phyloP scores from a whole-genome alignment of 768 basidiomycete species.

The Ramaria sp. region DNA sequence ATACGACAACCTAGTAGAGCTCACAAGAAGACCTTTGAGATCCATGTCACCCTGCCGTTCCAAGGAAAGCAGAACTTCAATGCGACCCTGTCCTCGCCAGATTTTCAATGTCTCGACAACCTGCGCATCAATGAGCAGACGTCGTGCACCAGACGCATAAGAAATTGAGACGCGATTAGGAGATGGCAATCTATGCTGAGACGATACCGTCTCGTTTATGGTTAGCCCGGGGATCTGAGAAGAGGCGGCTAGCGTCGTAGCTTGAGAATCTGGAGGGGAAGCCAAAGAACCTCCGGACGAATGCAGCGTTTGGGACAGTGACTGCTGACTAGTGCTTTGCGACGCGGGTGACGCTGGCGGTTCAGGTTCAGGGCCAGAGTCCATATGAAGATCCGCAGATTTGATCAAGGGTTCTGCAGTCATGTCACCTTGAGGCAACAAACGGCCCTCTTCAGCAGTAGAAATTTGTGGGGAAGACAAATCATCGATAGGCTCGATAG shows the following conservation, averaged over 20 bases:
- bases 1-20: slow-evolving; percentile 20
- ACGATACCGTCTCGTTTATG: not conserved
- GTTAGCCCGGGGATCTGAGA: slow-evolving; percentile 4
- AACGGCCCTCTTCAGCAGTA: not conserved
- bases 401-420: not conserved
- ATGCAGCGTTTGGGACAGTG: slow-evolving; percentile 4
- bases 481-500: not conserved
- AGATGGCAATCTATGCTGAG: slow-evolving; percentile 36
- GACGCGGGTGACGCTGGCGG: slow-evolving; percentile 48
- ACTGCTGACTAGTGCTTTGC: slow-evolving; percentile 18
- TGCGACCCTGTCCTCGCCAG: slow-evolving; percentile 70
- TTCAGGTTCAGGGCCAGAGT: slow-evolving; percentile 27
- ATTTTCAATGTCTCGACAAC: slow-evolving; percentile 75
- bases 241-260: slow-evolving; percentile 1
- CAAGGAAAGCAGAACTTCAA: slow-evolving; percentile 67
- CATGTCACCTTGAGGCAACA: not conserved
- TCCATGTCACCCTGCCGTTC: slow-evolving; percentile 37
- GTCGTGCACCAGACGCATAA: slow-evolving; percentile 79
- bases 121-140: slow-evolving; percentile 83
- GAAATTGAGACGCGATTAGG: slow-evolving; percentile 90
- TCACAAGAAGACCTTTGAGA: slow-evolving; percentile 68
- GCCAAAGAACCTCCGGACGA: slow-evolving; percentile 16
- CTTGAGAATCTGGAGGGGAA: slow-evolving; percentile 23
- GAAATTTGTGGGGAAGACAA: not conserved
- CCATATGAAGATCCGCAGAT: not conserved